phyloP scores from a whole-genome alignment of 495 filamentous ascomycete genomes.

The Aeminium ludgeri region DNA sequence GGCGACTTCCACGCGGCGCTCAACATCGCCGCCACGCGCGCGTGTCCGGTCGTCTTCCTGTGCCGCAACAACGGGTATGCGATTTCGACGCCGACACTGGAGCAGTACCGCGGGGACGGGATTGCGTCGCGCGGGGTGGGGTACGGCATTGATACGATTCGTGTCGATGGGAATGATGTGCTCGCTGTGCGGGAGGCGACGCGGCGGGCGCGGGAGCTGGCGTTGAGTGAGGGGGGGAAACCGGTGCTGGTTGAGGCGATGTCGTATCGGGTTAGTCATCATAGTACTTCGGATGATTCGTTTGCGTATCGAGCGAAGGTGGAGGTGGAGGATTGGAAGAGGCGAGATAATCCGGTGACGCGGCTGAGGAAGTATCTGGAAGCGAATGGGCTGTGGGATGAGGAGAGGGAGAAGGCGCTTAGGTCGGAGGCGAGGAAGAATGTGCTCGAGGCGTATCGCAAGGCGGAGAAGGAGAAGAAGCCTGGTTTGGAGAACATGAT shows the following conservation, averaged over 20 bases:
- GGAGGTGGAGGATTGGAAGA: constrained; percentile 97
- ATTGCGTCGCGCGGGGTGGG: constrained; percentile 90
- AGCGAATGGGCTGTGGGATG: constrained; percentile 62
- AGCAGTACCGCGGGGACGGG: constrained; percentile 93
- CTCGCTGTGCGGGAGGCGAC: constrained; percentile 82
- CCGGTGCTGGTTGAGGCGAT: constrained; percentile 88
- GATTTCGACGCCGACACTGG: constrained; percentile 83
- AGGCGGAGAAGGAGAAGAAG: constrained; percentile 82
- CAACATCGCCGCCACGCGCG: constrained; percentile 87
- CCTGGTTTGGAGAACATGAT: constrained; percentile 64
- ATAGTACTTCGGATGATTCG: constrained; percentile 94
- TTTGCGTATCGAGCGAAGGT: constrained; percentile 89
- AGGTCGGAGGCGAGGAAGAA: constrained; percentile 50
- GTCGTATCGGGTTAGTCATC: constrained; percentile 93
- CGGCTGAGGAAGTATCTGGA: constrained; percentile 86
- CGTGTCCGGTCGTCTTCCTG: constrained; percentile 82
- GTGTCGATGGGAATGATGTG: constrained; percentile 94
- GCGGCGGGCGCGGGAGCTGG: constrained; percentile 56
- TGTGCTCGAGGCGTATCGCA: constrained; percentile 61
- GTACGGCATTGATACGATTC: constrained; percentile 92
- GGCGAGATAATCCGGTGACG: constrained; percentile 86
- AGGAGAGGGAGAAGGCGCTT: constrained; percentile 60
- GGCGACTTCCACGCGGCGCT: constrained; percentile 95
- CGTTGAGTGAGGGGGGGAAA: constrained; percentile 57
- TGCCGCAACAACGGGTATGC: constrained; percentile 97